phyloP scores from a whole-genome alignment of 805 yeast species.

The Lachancea lanzarotensis region DNA sequence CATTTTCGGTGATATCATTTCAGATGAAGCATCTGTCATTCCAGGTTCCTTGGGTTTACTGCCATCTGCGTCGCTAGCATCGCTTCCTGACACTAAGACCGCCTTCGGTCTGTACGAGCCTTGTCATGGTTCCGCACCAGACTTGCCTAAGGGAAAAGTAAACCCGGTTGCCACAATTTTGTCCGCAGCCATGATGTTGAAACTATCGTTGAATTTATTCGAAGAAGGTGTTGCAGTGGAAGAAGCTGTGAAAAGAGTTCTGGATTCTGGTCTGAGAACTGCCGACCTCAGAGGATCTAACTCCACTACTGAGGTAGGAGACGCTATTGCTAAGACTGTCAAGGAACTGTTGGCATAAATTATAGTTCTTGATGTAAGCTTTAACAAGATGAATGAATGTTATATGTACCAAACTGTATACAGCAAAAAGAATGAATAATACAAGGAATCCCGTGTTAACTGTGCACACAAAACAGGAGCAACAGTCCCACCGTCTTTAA shows the following conservation, averaged over 20 bases:
- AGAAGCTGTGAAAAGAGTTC: conserved; percentile 73
- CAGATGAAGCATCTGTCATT: conserved; percentile 96
- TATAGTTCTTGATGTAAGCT: neutral
- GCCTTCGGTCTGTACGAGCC: conserved; percentile 98
- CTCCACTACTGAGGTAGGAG: conserved; percentile 87
- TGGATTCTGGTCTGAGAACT: conserved; percentile 82
- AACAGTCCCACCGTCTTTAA: no score
- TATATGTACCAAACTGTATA: conserved; percentile 4
- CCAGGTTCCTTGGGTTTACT: conserved; percentile 95
- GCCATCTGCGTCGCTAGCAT: conserved; percentile 91
- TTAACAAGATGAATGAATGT: conserved; percentile 7
- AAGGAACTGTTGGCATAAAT: conserved; percentile 39
- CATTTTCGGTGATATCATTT: conserved; percentile 97
- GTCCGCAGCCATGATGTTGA: conserved; percentile 96
- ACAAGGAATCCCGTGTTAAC: neutral
- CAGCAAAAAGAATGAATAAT: neutral
- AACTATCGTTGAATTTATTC: conserved; percentile 74
- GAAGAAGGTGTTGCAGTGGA: conserved; percentile 87
- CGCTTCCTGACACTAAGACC: conserved; percentile 89
- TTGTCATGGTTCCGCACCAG: conserved; percentile 98
- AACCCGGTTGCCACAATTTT: conserved; percentile 94
- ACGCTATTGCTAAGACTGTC: conserved; percentile 77
- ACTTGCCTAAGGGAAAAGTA: conserved; percentile 77
- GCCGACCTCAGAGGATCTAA: conserved; percentile 85
- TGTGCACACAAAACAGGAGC: no score